Conservation (phyloP, 306 rosid species). For the Leucaena leucocephala region DNA sequence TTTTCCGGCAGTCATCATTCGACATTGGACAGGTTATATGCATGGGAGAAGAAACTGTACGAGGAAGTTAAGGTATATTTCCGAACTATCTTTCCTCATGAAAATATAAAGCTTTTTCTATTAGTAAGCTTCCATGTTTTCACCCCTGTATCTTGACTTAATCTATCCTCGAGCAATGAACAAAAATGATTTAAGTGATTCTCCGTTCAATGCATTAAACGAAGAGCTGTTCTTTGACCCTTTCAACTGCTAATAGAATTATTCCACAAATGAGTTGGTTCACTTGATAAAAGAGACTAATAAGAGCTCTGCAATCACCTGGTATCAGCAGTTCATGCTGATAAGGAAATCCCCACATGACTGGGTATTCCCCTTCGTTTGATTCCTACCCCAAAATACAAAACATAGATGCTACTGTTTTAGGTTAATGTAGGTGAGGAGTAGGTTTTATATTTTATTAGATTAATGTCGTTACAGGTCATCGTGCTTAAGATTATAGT, state of each 20-base stretch:
- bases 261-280: neutral
- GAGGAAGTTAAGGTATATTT: constrained; percentile 82
- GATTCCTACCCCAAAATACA: neutral
- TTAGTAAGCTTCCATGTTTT: constrained; percentile 1
- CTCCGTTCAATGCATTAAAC: neutral
- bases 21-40: constrained; percentile 82
- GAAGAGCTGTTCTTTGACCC: neutral
- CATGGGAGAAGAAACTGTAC: constrained; percentile 96
- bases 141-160: neutral
- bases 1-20: constrained; percentile 82
- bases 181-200: neutral
- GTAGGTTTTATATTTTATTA: constrained; percentile 6
- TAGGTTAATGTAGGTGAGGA: neutral
- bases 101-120: neutral
- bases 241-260: neutral
- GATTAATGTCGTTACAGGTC: constrained; percentile 24
- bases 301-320: no score
- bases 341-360: neutral
- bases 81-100: neutral
- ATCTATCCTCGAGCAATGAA: neutral
- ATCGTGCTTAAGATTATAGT: no score
- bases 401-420: neutral
- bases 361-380: neutral
- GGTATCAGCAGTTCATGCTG: no score
- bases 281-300: no score